Evolutionary conservation across 305 asterid species (phyloP), one percentile per base, ranked within the genome.

Genomic region (Fraxinus velutina): DNA sequence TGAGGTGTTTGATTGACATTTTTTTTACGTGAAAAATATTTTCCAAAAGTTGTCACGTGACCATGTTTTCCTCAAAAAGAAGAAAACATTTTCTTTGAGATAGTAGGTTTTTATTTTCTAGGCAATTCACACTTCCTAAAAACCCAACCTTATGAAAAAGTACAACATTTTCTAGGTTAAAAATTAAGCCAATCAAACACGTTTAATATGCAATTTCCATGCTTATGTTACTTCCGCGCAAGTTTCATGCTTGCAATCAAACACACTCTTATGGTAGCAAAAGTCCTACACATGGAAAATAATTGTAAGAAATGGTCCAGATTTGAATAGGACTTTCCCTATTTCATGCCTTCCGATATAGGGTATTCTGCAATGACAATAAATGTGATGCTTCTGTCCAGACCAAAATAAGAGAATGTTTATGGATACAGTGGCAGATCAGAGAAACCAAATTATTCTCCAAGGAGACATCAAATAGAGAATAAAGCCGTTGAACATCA

Each of bases 391-490:
- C 55, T 60, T 60, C 9, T 42, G 6, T 37, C 19, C 81, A 39
- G 70, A 55, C 68, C 60, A 17, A 76, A 62, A 75, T 57, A 85
- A 78, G 42, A 50, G 60, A 85, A 68, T 42, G 75, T 37, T 52
- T 66, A 73, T 60, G 98, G 99, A 96, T 96, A 96, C 99, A 96
- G 70, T 96, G 99, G 87, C 98, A 94, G 84, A 96, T 90, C 33
- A 96, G 90, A 86, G 93, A 90, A 80, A 87, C 93, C 62, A 96
- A 87, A 87, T 92, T 94, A 88, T 94, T 91, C 89, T 96, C 98
- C 91, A 96, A 85, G 62, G 98, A 90, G 73, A 89, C 99, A 62
- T 94, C 98, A 84, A 96, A 94, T 19, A 96, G 88, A 70, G 92
- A 87, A 86, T 92, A 93, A 30, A 96, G 92, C 73, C 98, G 90